These are phyloP conservation scores for Halenospora varia DNA, from an alignment of 495 filamentous ascomycete genomes.

Conservation along the genomic window DNA sequence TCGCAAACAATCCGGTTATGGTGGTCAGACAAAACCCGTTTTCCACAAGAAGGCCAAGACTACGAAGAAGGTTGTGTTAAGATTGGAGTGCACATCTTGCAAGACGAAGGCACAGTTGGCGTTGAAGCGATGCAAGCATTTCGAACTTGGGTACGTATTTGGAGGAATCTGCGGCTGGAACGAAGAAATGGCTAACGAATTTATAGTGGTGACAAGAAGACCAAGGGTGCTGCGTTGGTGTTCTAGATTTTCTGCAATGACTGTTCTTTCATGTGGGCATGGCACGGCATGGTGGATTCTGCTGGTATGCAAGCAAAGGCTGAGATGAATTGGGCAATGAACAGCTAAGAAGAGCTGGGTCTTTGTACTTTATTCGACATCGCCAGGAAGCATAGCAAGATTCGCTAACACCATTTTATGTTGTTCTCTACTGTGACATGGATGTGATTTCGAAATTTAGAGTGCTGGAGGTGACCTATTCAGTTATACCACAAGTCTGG, in stretches of 20 bases:
- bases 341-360: constrained; percentile 14
- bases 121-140: constrained; percentile 99
- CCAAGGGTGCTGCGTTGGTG: constrained; percentile 98
- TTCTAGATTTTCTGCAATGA: constrained; percentile 58
- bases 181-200: constrained; percentile 12
- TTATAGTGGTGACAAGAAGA: constrained; percentile 99
- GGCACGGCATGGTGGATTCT: constrained; percentile 22
- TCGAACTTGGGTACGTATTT: constrained; percentile 87
- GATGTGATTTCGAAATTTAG: too few relatives aligned
- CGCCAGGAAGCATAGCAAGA: constrained; percentile 24
- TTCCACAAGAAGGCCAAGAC: constrained; percentile 99
- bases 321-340: constrained; percentile 18
- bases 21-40: constrained; percentile 99
- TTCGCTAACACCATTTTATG: constrained; percentile 21
- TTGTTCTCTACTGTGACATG: background rate
- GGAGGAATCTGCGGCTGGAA: background rate
- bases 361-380: constrained; percentile 23
- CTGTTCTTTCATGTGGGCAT: constrained; percentile 18
- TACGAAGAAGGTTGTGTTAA: constrained; percentile 98
- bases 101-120: constrained; percentile 98
- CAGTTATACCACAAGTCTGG: too few relatives aligned
- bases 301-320: constrained; percentile 21
- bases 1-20: constrained; percentile 98
- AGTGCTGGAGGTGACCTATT: too few relatives aligned
- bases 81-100: constrained; percentile 93